Conservation (phyloP, 78 protist species). For the Dictyostelium capitatum region DNA sequence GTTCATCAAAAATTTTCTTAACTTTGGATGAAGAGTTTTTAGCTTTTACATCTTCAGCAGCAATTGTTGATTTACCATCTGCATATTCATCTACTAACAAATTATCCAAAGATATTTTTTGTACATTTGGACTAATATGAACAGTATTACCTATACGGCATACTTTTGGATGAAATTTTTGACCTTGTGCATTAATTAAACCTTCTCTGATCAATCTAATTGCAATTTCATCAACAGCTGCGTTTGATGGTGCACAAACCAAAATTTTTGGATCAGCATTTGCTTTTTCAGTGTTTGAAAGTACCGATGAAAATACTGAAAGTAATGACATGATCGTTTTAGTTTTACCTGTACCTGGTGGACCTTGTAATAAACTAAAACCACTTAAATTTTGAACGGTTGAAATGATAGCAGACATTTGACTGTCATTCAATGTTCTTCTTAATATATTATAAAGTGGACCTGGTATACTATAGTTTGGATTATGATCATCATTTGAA, state of each 20-base stretch:
- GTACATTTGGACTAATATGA: constrained; percentile 42
- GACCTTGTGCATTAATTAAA: constrained; percentile 19
- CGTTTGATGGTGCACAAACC: constrained; percentile 93
- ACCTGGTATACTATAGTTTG: constrained; percentile 3
- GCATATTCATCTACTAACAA: neutral
- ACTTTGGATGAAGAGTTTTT: neutral
- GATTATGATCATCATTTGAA: neutral
- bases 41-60: neutral
- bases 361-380: constrained; percentile 83
- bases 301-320: constrained; percentile 22
- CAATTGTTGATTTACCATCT: neutral
- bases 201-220: constrained; percentile 47
- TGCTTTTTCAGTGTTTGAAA: neutral
- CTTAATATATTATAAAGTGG: neutral
- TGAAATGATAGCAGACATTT: constrained; percentile 40
- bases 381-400: constrained; percentile 33
- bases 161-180: constrained; percentile 23
- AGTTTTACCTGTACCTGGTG: constrained; percentile 93
- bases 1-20: neutral
- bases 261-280: constrained; percentile 50
- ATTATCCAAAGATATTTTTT: constrained; percentile 39
- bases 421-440: constrained; percentile 35
- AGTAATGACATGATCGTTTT: constrained; percentile 82
- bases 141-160: constrained; percentile 69
- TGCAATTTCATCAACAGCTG: constrained; percentile 92